phyloP scores from a whole-genome alignment of 257 asterid species.

The Solanum medicagineum region DNA sequence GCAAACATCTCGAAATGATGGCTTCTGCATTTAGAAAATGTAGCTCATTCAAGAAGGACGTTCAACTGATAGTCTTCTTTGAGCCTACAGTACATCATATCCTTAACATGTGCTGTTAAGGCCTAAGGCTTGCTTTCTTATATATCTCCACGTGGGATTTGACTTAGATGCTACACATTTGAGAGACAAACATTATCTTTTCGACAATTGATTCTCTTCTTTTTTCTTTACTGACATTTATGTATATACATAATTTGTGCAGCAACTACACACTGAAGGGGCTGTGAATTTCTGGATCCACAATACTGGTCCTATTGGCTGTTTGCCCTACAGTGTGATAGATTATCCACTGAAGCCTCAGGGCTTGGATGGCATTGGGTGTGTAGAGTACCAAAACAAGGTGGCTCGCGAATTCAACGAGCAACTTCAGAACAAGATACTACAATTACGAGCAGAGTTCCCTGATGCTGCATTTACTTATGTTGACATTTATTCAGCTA shows the following conservation, averaged over 20 bases:
- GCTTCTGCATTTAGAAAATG: not conserved
- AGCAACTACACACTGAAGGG: slow-evolving; percentile 26
- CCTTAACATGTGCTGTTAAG: not conserved
- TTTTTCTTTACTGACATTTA: not conserved
- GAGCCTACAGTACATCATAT: not conserved
- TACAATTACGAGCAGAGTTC: slow-evolving; percentile 9
- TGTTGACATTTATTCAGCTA: slow-evolving; percentile 27
- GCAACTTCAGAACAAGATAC: slow-evolving; percentile 17
- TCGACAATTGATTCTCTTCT: not conserved
- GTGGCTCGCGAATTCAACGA: slow-evolving; percentile 29
- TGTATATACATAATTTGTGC: not conserved
- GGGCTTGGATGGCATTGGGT: slow-evolving; percentile 16
- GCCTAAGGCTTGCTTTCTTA: not conserved
- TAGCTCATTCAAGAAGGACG: not conserved
- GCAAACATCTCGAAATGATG: not conserved
- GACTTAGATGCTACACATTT: not conserved
- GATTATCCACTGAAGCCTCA: slow-evolving; percentile 13
- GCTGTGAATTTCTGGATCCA: slow-evolving; percentile 44
- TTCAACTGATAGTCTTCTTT: not conserved
- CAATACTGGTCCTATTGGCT: slow-evolving; percentile 48
- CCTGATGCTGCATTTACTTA: slow-evolving; percentile 18
- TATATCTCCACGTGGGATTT: not conserved
- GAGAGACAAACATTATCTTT: not conserved
- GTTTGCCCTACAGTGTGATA: slow-evolving; percentile 19
- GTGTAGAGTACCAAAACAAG: slow-evolving; percentile 23